phyloP scores from a whole-genome alignment of 2,329 filamentous ascomycete species.

The Pseudogymnoascus sp. region DNA sequence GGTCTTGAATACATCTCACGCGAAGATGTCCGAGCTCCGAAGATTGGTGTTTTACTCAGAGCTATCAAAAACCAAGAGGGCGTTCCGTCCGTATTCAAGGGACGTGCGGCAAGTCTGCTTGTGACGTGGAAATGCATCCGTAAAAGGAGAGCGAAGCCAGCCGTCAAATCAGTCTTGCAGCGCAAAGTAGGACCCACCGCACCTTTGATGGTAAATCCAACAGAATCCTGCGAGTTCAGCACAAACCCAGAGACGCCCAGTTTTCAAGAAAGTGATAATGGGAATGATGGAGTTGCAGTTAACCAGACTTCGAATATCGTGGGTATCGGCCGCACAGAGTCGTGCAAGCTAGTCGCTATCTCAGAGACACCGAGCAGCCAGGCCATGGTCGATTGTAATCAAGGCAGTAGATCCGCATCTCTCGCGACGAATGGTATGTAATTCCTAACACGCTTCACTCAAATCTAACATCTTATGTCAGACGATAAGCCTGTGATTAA shows the following conservation, averaged over 20 bases:
- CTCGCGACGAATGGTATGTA: neutral
- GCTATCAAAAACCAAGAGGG: neutral
- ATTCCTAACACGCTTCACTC: neutral
- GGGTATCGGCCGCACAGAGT: neutral
- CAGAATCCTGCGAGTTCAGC: neutral
- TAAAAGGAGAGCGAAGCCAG: neutral
- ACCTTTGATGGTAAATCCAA: neutral
- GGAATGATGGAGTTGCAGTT: neutral
- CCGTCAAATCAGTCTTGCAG: neutral
- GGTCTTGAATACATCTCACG: neutral
- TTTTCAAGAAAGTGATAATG: neutral
- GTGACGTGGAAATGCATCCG: neutral
- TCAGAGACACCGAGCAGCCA: conserved; percentile 1
- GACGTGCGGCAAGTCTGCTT: neutral
- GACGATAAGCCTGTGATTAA: neutral
- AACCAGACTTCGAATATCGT: neutral
- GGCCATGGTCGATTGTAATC: neutral
- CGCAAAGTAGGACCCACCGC: neutral
- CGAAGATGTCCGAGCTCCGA: neutral
- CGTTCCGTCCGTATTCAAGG: neutral
- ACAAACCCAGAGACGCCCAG: neutral
- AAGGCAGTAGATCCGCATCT: neutral
- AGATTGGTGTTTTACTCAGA: neutral
- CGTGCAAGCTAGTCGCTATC: neutral
- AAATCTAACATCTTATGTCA: conserved; percentile 1